Evolutionary conservation across 129 eudicot species (phyloP).

Genomic region (Silybum marianum): DNA sequence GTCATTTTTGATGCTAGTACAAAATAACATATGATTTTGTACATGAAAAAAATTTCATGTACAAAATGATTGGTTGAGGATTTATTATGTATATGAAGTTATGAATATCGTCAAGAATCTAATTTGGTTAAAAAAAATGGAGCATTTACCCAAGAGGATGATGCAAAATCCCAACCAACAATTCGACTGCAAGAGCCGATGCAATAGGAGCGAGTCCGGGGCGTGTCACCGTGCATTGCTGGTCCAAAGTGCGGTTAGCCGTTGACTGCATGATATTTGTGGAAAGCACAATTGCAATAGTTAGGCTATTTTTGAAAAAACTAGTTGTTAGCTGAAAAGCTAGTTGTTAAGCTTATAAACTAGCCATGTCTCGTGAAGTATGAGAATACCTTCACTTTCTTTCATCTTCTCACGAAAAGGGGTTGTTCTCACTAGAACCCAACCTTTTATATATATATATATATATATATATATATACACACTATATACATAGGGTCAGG

Average conservation of each 20-base stretch:
- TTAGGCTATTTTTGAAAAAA: neutral
- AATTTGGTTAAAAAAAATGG: neutral
- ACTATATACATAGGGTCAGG: too few relatives aligned
- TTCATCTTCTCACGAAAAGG: too few relatives aligned
- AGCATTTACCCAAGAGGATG: slow-evolving; percentile 82
- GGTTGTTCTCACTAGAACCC: too few relatives aligned
- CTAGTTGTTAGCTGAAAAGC: neutral
- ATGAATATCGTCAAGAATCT: neutral
- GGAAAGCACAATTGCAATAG: slow-evolving; percentile 9
- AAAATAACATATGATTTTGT: too few relatives aligned
- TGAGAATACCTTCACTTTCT: neutral
- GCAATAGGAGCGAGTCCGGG: slow-evolving; percentile 99
- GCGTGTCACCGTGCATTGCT: slow-evolving; percentile 97
- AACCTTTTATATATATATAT: too few relatives aligned
- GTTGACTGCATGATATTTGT: slow-evolving; percentile 64
- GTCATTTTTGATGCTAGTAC: too few relatives aligned
- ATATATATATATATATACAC: too few relatives aligned
- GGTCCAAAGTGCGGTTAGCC: slow-evolving; percentile 93
- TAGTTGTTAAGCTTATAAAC: neutral
- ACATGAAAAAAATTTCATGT: too few relatives aligned
- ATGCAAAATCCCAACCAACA: slow-evolving; percentile 82
- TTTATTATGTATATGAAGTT: slow-evolving; percentile 1
- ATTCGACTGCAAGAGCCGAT: slow-evolving; percentile 90
- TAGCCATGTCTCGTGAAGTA: neutral
- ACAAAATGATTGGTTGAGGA: too few relatives aligned